Evolutionary conservation across 805 yeast genomes (phyloP), one percentile per base, ranked within the genome.

Genomic region (Yarrowia alimentaria): DNA sequence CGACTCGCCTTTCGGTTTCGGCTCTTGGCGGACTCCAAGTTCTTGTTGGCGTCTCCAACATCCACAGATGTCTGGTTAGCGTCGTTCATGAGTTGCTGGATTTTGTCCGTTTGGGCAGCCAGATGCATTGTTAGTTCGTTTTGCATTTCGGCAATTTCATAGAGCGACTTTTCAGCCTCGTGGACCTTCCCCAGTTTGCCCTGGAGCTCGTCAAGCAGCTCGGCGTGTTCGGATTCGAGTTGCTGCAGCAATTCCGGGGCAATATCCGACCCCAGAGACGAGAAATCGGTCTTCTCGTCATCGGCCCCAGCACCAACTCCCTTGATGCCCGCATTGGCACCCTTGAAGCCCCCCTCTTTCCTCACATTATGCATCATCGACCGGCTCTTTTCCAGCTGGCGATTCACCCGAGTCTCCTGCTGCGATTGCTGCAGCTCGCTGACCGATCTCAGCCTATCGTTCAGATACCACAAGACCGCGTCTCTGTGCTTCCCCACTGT

Each of bases 81-180:
- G 54, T 81, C 81, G 53, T 81, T 83, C 40, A 80, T 64, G 55
- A 89, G 69, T 30, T 72, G 69, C 43, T 76, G 72, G 12, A 89
- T 83, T 62, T 78, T 81, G 49, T 83, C 83, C 5, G 83, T 79
- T 65, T 89, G 97, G 1, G 78, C 64, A 18, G 78, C 77, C 40
- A 89, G 70, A 62, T 90, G 95, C 51, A 81, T 71, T 10, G 86
- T 75, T 50, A 89, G 70, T 60, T 86, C 93, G 18, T 81, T 72
- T 60, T 89, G 91, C 55, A 90, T 65, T 51, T 81, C 77, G 1
- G 89, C 76, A 33, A 90, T 82, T 60, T 87, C 96, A 16, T 60
- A 58, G 57, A 70, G 60, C 20, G 72, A 65, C 56, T 60, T 61
- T 55, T 69, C 74, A 2, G 72, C 73, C 29, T 58, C 59, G 32